Conservation (phyloP, 345 rosid genomes). For the Linum lewisii region DNA sequence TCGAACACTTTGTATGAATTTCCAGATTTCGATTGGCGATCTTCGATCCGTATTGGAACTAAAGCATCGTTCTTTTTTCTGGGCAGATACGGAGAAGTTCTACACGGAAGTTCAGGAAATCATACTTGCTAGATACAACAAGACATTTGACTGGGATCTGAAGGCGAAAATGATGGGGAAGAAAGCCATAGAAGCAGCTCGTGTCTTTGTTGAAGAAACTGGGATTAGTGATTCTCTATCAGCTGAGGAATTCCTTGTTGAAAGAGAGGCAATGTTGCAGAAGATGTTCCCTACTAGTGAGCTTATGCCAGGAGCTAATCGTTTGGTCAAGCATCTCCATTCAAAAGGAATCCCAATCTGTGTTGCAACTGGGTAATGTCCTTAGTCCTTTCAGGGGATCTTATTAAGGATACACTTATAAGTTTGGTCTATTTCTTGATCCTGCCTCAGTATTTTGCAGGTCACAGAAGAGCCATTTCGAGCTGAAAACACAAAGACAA, state of each 20-base stretch:
- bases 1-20: not conserved
- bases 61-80: not conserved
- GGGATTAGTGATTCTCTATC: slow-evolving; percentile 80
- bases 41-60: not conserved
- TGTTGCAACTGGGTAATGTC: slow-evolving; percentile 66
- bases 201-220: slow-evolving; percentile 65
- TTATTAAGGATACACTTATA: too few species aligned
- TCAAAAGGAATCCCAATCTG: slow-evolving; percentile 70
- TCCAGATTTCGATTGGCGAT: not conserved
- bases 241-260: slow-evolving; percentile 63
- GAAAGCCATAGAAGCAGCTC: slow-evolving; percentile 81
- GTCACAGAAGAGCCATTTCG: slow-evolving; percentile 68
- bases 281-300: slow-evolving; percentile 69
- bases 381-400: not conserved
- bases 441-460: slow-evolving; percentile 26
- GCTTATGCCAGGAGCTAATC: slow-evolving; percentile 85
- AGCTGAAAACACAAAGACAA: slow-evolving; percentile 70
- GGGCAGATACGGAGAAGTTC: slow-evolving; percentile 87
- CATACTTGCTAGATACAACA: slow-evolving; percentile 75
- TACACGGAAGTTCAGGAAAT: slow-evolving; percentile 82
- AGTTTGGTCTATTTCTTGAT: too few species aligned
- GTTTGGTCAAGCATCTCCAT: slow-evolving; percentile 64
- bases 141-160: slow-evolving; percentile 84
- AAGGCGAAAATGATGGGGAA: slow-evolving; percentile 96
- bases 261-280: slow-evolving; percentile 75